Base-by-base conservation (phyloP, 139 green algal genomes). In the Chlorella sp. region DNA sequence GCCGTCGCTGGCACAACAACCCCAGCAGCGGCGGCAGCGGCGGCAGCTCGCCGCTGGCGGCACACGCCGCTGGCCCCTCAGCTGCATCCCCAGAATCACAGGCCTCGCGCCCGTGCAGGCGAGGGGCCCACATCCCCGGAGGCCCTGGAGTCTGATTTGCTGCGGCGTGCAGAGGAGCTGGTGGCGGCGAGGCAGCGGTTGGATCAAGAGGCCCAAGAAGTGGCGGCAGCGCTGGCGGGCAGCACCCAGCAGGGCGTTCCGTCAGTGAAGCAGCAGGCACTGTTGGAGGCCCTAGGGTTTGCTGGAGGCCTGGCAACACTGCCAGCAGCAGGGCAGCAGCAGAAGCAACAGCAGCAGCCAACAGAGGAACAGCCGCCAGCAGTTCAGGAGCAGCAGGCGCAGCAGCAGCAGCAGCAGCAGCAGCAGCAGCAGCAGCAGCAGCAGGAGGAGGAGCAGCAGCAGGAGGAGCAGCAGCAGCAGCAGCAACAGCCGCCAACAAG, bases 111-210 rank as follows among this genome's bases (percentile, higher is more conserved):
- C 48, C 5, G 48, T 9, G 9, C 48, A 57, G 48, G 48, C 48
- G 48, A 57, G 48, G 48, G 48, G 5, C 48, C 48, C 48, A 57
- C 48, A 57, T 9, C 48, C 48, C 48, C 5, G 48, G 7, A 57
- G 48, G 7, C 48, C 5, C 48, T 57, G 64, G 64, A 71, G 11
- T 0, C 19, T 42, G 68, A 57, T 0, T 61, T 90, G 60, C 60
- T 90, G 57, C 86, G 36, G 28, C 57, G 60, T 4, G 84, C 84
- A 48, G 66, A 80, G 68, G 37, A 39, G 39, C 39, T 88, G 39
- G 40, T 32, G 0, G 86, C 61, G 12, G 76, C 73, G 37, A 40
- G 73, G 60, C 36, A 28, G 53, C 60, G 36, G 1, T 15, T 81
- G 0, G 76, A 86, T 2, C 36, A 39, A 15, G 86, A 85, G 60